A percentile compares a stretch with the other conserved stretches of the same genome.
Evolutionary conservation across 2,329 filamentous ascomycete species (phyloP).

Genomic region (Zarea fungicola): DNA sequence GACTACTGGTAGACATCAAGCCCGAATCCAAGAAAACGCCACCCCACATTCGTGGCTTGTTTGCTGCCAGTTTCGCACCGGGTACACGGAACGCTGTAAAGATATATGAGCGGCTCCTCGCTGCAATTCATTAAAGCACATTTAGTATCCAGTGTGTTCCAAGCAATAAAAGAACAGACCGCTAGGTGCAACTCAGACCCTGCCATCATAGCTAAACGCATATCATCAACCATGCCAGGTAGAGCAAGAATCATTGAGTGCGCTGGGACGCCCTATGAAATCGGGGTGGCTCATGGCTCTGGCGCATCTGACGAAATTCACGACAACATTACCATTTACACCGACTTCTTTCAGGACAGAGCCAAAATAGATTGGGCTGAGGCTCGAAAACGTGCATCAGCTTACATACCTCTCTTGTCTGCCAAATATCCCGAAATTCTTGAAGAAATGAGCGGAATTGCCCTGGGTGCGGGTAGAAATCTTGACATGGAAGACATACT

Average conservation of each 20-base stretch:
- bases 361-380: not conserved
- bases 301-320: not conserved
- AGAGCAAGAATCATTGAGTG: not conserved
- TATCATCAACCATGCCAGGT: not conserved
- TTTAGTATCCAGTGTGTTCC: not conserved
- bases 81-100: not conserved
- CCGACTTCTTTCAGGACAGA: not conserved
- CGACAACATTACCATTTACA: not conserved
- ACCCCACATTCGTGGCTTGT: not conserved
- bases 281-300: not conserved
- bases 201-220: too few species aligned
- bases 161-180: not conserved
- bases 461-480: not conserved
- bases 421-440: slow-evolving; percentile 1
- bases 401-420: not conserved
- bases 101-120: not conserved
- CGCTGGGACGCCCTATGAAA: not conserved
- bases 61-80: not conserved
- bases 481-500: not conserved
- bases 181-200: too few species aligned
- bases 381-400: not conserved
- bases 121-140: not conserved
- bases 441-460: slow-evolving; percentile 4
- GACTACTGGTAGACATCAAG: not conserved
- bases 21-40: not conserved